phyloP scores from a whole-genome alignment of 179 eudicot species.

The Actinidia chinensis region DNA sequence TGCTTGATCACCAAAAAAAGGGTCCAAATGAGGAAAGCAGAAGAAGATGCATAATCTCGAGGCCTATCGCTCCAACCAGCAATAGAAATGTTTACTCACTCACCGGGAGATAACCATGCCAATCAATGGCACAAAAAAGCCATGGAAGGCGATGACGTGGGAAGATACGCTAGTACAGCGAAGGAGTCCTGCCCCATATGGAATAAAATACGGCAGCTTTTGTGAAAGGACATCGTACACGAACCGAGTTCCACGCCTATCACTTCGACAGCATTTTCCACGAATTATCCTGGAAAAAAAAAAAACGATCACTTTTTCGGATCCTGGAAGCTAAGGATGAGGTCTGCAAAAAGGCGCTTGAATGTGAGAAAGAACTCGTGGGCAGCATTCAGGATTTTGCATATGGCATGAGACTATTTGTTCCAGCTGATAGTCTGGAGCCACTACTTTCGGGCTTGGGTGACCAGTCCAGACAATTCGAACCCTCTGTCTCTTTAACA shows the following conservation, averaged over 20 bases:
- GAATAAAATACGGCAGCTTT: slow-evolving; percentile 9
- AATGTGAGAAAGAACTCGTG: not conserved
- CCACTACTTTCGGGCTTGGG: not conserved
- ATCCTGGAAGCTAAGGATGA: slow-evolving; percentile 21
- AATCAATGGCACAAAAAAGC: not conserved
- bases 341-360: slow-evolving; percentile 26
- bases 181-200: not conserved
- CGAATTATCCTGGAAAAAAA: not conserved
- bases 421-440: too few species aligned
- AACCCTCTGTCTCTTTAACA: not conserved
- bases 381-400: not conserved
- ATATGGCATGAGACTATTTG: not conserved
- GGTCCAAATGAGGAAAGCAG: slow-evolving; percentile 27
- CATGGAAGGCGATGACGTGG: not conserved
- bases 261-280: not conserved
- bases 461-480: not conserved
- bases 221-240: slow-evolving; percentile 30
- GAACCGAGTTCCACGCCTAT: slow-evolving; percentile 24
- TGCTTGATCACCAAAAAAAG: not conserved
- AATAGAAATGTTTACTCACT: slow-evolving; percentile 30
- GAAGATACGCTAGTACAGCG: slow-evolving; percentile 5
- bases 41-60: not conserved
- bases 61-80: too few species aligned
- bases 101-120: not conserved
- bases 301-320: not conserved